phyloP scores from a whole-genome alignment of 2,329 filamentous ascomycete species.

The Monilinia fructicola region DNA sequence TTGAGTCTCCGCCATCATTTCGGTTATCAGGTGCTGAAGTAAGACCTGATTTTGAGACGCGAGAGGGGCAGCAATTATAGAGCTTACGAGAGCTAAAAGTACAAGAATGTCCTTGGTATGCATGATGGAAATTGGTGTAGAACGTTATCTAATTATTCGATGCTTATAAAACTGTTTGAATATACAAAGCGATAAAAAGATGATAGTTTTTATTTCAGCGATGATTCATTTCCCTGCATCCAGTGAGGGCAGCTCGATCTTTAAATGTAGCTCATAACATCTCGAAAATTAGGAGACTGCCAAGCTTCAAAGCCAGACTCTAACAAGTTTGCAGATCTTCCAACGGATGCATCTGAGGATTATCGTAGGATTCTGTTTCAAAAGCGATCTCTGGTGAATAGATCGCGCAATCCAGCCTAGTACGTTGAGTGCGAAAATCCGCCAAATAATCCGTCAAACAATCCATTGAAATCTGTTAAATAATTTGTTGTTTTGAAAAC shows the following conservation, averaged over 20 bases:
- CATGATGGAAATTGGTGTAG: neutral
- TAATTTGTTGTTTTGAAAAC: neutral
- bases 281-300: neutral
- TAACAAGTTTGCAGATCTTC: neutral
- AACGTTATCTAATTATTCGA: neutral
- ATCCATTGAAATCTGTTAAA: neutral
- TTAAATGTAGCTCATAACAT: neutral
- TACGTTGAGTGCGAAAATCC: too few species aligned
- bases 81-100: neutral
- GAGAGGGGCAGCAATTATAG: slow-evolving; percentile 8
- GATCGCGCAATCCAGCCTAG: too few species aligned
- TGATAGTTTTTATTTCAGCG: too few species aligned
- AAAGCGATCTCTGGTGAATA: neutral
- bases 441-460: neutral
- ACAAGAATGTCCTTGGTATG: neutral
- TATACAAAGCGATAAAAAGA: neutral
- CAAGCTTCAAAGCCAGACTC: neutral
- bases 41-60: neutral
- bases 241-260: neutral
- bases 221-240: neutral
- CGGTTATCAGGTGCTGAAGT: neutral
- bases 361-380: neutral
- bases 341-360: neutral
- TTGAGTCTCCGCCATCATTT: too few species aligned
- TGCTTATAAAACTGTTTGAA: neutral